A percentile compares a stretch with the other conserved stretches of the same genome.
Evolutionary conservation across 352 stramenopile genomes (phyloP).

Genomic region (Poterioochromonas sp.): DNA sequence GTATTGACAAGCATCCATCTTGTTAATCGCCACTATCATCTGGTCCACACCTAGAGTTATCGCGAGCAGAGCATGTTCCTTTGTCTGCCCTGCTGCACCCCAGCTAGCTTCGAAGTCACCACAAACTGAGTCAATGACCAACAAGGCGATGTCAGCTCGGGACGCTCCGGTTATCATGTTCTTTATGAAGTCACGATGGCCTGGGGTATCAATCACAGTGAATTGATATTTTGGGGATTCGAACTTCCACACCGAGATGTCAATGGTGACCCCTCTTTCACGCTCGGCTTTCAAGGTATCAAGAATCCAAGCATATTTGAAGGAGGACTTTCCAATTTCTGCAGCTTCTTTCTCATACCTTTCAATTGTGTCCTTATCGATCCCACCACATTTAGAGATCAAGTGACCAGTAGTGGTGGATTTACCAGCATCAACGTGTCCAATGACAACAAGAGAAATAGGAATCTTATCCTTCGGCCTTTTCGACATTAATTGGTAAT

Average conservation of each 20-base stretch:
- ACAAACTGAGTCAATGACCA: slow-evolving; percentile 78
- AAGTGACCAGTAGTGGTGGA: slow-evolving; percentile 95
- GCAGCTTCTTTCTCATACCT: slow-evolving; percentile 95
- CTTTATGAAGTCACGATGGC: slow-evolving; percentile 97
- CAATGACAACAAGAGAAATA: slow-evolving; percentile 84
- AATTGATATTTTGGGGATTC: slow-evolving; percentile 88
- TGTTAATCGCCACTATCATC: slow-evolving; percentile 94
- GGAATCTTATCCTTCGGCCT: slow-evolving; percentile 61
- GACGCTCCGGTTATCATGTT: slow-evolving; percentile 98
- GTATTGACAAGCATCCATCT: slow-evolving; percentile 89
- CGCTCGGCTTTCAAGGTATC: slow-evolving; percentile 95
- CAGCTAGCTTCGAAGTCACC: slow-evolving; percentile 88
- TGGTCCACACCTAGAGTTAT: slow-evolving; percentile 94
- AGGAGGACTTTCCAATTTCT: slow-evolving; percentile 89
- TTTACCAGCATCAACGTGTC: slow-evolving; percentile 93
- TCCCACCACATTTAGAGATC: slow-evolving; percentile 96
- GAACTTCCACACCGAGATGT: slow-evolving; percentile 93
- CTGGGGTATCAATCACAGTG: slow-evolving; percentile 93
- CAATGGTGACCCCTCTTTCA: slow-evolving; percentile 92
- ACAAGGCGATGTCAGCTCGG: slow-evolving; percentile 88
- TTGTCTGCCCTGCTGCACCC: slow-evolving; percentile 82
- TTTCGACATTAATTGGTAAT: neutral
- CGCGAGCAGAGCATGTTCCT: slow-evolving; percentile 85
- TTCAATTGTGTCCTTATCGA: slow-evolving; percentile 96
- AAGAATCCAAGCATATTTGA: slow-evolving; percentile 97